Percentiles rank a stretch among this genome's conserved stretches.
These are phyloP conservation scores for Xerocomus nothofagi DNA, from an alignment of 1,284 basidiomycete species.

Conservation along the genomic window DNA sequence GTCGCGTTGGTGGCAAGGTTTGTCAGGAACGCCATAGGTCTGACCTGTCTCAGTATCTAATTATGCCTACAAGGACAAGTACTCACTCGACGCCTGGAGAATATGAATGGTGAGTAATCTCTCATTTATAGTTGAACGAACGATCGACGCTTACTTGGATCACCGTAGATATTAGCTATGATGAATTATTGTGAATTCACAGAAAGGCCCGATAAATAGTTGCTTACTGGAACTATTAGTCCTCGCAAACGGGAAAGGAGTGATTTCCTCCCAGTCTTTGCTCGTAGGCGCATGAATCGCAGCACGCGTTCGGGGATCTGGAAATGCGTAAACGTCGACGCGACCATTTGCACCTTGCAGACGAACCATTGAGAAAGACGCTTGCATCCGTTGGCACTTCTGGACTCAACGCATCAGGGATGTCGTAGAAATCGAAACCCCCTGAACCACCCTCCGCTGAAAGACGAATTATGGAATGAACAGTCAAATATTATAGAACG, in stretches of 20 bases:
- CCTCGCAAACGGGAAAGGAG: constrained; percentile 46
- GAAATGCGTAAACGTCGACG: neutral
- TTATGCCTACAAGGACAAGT: neutral
- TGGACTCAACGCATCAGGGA: constrained; percentile 54
- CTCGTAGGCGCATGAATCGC: constrained; percentile 71
- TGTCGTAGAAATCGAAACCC: constrained; percentile 52
- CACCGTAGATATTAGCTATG: constrained; percentile 24
- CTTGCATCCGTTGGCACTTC: constrained; percentile 43
- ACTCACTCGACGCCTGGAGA: constrained; percentile 50
- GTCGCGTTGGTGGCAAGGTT: constrained; percentile 63
- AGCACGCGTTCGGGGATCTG: constrained; percentile 51
- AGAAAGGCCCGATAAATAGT: constrained; percentile 7
- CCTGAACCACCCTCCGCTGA: constrained; percentile 37
- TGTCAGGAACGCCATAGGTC: constrained; percentile 63
- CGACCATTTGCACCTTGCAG: neutral
- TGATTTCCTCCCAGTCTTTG: constrained; percentile 52
- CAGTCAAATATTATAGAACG: neutral
- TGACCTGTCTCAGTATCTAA: constrained; percentile 26
- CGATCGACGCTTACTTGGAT: constrained; percentile 44
- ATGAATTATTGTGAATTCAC: constrained; percentile 1
- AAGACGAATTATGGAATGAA: neutral
- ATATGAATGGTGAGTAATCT: neutral
- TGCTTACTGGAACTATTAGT: constrained; percentile 29
- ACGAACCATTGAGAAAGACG: constrained; percentile 60
- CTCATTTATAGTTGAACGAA: neutral